Base-by-base conservation (phyloP, 1,284 basidiomycete genomes). In the Ustilago trichophora region DNA sequence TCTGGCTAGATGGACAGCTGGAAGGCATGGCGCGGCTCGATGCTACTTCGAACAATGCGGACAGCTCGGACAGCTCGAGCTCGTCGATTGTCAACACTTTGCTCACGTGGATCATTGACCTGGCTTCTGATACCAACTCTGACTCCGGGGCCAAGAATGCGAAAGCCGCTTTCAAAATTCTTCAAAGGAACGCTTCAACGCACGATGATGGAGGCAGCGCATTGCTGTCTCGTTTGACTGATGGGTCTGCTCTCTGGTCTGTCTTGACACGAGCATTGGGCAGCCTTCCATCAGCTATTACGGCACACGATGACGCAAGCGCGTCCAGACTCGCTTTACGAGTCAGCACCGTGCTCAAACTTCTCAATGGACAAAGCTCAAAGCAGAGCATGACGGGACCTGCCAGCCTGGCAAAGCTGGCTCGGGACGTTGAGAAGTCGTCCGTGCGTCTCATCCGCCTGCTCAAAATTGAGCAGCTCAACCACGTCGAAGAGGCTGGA, bases 41-140 rank as follows among this genome's bases (percentile, higher is more conserved):
- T 22, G 35, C 34, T 4, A 50, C 43, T 3, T 31, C 18, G 10
- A 24, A 29, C 27, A 29, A 29, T 13, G 27, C 13, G 8, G 27
- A 29, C 27, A 29, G n/a, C 22, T 29, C 24, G 22, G 34, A 53
- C 13, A 26, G 29, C 26, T 10, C 32, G 6, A 15, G 21, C n/a
- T n/a, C n/a, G n/a, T n/a, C 25, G 12, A 49, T 42, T 27, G 26
- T 64, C 26, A 29, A 33, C 19, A 52, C 49, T 6, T 24, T 70
- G 32, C 42, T 70, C 2, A 37, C 43, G 7, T 70, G 62, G 62
- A 50, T 66, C 21, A n/a, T 66, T 15, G 67, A 70, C 46, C 53
- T 65, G 3, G 45, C 52, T 2, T 59, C 60, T 0, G 42, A 47
- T 2, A 19, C 21, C 31, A 64, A 59, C 33, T 43, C 49, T 9